A percentile compares a stretch with the other conserved stretches of the same genome.
phyloP scores from a whole-genome alignment of 2,329 filamentous ascomycete genomes.

The Dactylellina leptospora region DNA sequence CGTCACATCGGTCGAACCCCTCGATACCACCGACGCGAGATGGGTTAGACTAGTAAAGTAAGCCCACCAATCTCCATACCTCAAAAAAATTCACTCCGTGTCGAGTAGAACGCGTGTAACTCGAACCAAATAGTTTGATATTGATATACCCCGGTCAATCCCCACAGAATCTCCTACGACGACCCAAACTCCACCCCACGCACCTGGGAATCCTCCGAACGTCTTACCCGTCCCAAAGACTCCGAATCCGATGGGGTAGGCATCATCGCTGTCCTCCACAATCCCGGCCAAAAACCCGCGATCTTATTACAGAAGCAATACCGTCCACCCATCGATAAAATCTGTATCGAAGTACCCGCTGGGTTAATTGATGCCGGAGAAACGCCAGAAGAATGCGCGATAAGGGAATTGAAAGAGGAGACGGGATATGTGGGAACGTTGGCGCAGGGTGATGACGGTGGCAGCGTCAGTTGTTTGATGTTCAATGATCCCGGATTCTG shows the following conservation, averaged over 20 bases:
- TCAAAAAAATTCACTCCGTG: neutral
- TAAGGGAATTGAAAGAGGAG: conserved; percentile 73
- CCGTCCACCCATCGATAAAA: conserved; percentile 69
- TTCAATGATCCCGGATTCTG: conserved; percentile 57
- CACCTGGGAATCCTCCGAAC: conserved; percentile 77
- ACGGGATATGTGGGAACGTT: conserved; percentile 71
- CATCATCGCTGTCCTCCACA: conserved; percentile 74
- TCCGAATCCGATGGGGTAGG: conserved; percentile 76
- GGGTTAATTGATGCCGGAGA: conserved; percentile 72
- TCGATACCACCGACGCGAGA: conserved; percentile 63
- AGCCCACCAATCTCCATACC: conserved; percentile 23
- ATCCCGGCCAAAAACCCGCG: conserved; percentile 63
- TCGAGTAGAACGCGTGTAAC: too few relatives aligned
- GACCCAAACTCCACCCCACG: conserved; percentile 70
- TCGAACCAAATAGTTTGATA: neutral
- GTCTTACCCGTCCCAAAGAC: conserved; percentile 71
- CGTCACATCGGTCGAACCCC: conserved; percentile 55
- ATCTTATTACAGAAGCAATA: conserved; percentile 72
- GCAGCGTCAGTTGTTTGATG: conserved; percentile 57
- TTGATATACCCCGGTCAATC: conserved; percentile 10
- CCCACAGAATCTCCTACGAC: conserved; percentile 67
- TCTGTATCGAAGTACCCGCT: conserved; percentile 73
- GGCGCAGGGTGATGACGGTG: conserved; percentile 56
- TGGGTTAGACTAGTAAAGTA: conserved; percentile 71
- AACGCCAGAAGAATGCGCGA: conserved; percentile 69